These are phyloP conservation scores for Pestalotiopsis sp. DNA, from an alignment of 2,329 filamentous ascomycete genomes.

Conservation along the genomic window DNA sequence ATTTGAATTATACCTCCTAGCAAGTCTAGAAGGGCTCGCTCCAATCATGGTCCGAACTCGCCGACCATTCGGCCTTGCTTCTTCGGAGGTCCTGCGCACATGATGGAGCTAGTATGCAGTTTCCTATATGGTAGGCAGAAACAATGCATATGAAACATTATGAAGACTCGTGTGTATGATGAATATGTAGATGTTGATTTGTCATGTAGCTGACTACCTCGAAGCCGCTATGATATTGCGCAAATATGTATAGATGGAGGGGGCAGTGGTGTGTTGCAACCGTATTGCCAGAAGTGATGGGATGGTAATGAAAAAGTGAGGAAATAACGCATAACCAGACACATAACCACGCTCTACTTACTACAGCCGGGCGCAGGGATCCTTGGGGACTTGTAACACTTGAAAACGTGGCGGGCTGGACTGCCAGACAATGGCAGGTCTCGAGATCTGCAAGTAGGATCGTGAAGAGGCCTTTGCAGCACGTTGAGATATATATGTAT, in stretches of 20 bases:
- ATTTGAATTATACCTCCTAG: constrained; percentile 9
- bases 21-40: constrained; percentile 31
- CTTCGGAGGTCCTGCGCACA: not conserved
- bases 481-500: not conserved
- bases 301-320: constrained; percentile 18
- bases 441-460: not conserved
- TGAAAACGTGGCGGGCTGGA: not conserved
- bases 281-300: constrained; percentile 25
- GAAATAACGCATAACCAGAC: constrained; percentile 19
- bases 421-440: not conserved
- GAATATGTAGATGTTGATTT: not conserved
- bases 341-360: constrained; percentile 6
- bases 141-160: not conserved
- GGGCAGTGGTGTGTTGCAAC: not conserved
- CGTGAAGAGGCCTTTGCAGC: not conserved
- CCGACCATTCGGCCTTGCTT: constrained; percentile 24
- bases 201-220: constrained; percentile 9
- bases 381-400: constrained; percentile 1
- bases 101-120: constrained; percentile 9
- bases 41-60: constrained; percentile 42
- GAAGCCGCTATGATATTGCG: constrained; percentile 17
- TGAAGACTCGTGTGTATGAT: not conserved
- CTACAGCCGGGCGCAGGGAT: constrained; percentile 4
- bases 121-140: not conserved
- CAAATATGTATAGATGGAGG: constrained; percentile 15